phyloP scores from a whole-genome alignment of 495 filamentous ascomycete species.

The Penicillium odoratum region DNA sequence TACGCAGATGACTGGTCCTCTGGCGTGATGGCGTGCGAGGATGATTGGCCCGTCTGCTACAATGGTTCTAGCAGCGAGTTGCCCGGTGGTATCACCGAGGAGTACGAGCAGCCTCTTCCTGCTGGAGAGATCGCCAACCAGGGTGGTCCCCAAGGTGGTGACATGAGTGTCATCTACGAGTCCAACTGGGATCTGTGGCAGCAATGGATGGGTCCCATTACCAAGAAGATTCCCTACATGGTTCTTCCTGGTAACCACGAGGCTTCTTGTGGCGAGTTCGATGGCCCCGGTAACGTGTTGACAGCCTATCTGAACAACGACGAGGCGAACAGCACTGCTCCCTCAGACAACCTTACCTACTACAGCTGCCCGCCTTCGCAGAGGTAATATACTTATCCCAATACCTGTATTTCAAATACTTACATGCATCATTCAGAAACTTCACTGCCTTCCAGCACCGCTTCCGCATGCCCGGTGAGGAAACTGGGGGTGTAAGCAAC shows the following conservation, averaged over 20 bases:
- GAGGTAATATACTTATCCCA: constrained; percentile 27
- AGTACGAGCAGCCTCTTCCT: constrained; percentile 46
- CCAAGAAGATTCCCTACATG: constrained; percentile 47
- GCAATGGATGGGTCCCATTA: constrained; percentile 44
- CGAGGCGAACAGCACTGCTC: constrained; percentile 29
- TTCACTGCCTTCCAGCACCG: constrained; percentile 56
- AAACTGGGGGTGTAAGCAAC: constrained; percentile 48
- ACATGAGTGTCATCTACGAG: constrained; percentile 52
- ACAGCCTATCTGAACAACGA: constrained; percentile 49
- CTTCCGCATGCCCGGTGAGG: constrained; percentile 50
- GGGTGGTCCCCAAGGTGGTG: constrained; percentile 48
- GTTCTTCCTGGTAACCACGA: constrained; percentile 50
- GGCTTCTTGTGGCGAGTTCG: constrained; percentile 51
- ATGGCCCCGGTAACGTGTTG: constrained; percentile 46
- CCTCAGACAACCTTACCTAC: constrained; percentile 42
- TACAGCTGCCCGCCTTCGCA: constrained; percentile 56
- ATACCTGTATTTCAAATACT: no score
- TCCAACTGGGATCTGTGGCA: constrained; percentile 53
- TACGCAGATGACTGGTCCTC: constrained; percentile 54
- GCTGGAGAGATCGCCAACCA: constrained; percentile 49
- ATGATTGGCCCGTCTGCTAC: constrained; percentile 54
- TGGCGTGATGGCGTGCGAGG: constrained; percentile 49
- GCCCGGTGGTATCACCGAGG: constrained; percentile 35
- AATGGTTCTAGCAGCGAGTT: constrained; percentile 46
- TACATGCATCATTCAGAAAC: constrained; percentile 30